phyloP scores from a whole-genome alignment of 768 basidiomycete genomes.

The Candolleomyces efflorescens region DNA sequence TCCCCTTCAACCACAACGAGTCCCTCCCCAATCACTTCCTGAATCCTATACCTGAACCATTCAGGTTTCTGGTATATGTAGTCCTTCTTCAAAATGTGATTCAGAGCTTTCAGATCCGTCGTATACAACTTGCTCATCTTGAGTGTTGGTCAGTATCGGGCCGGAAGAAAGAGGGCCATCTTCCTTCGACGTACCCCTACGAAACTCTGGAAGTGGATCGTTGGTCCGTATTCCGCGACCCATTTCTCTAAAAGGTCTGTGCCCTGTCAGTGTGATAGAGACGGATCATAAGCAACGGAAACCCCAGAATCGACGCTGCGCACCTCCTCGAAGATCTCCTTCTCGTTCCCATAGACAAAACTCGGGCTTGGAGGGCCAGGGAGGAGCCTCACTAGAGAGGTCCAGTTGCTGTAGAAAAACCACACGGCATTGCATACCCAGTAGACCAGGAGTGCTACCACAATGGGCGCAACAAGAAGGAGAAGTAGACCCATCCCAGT shows the following conservation, averaged over 20 bases:
- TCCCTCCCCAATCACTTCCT: slow-evolving; percentile 33
- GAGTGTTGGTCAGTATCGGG: too few relatives aligned
- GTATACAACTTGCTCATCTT: slow-evolving; percentile 39
- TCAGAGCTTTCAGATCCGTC: slow-evolving; percentile 55
- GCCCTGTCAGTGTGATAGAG: slow-evolving; percentile 19
- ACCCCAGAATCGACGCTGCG: not conserved
- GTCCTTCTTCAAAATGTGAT: slow-evolving; percentile 54
- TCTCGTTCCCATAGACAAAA: slow-evolving; percentile 46
- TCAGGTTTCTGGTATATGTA: slow-evolving; percentile 53
- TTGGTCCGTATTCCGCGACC: slow-evolving; percentile 40
- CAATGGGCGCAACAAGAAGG: slow-evolving; percentile 15
- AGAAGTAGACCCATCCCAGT: too few relatives aligned
- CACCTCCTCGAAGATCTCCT: slow-evolving; percentile 40
- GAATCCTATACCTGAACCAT: slow-evolving; percentile 29
- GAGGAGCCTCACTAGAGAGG: slow-evolving; percentile 42
- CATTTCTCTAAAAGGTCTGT: slow-evolving; percentile 35
- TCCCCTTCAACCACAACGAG: slow-evolving; percentile 40
- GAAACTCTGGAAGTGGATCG: too few relatives aligned
- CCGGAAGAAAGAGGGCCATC: too few relatives aligned
- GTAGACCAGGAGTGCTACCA: slow-evolving; percentile 21
- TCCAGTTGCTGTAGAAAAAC: slow-evolving; percentile 26
- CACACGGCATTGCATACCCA: slow-evolving; percentile 25
- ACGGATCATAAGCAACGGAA: not conserved
- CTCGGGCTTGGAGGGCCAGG: slow-evolving; percentile 46
- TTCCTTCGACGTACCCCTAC: too few relatives aligned